A percentile compares a stretch with the other conserved stretches of the same genome.
These are phyloP conservation scores for Suhomyces bokatorum DNA, from an alignment of 1,139 yeast genomes.

Conservation along the genomic window DNA sequence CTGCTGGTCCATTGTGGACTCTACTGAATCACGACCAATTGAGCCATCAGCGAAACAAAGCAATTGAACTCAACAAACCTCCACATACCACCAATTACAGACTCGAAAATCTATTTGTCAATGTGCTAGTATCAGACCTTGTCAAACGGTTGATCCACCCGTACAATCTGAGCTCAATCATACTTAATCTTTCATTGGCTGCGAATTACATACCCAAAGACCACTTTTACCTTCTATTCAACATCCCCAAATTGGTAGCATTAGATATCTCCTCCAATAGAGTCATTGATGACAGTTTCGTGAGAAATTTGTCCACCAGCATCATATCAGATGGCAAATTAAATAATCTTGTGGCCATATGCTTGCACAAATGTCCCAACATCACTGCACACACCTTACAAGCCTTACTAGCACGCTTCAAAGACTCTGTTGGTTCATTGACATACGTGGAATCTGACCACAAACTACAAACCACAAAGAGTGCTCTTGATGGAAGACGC, in stretches of 20 bases:
- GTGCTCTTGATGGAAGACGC: conserved; percentile 6
- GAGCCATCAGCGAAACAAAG: conserved; percentile 9
- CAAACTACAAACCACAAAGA: conserved; percentile 9
- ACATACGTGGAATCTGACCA: conserved; percentile 30
- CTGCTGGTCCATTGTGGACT: not conserved
- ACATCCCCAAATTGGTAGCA: conserved; percentile 31
- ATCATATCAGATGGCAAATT: conserved; percentile 26
- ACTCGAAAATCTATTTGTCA: conserved; percentile 37
- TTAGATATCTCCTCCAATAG: conserved; percentile 34
- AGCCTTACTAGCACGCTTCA: conserved; percentile 18
- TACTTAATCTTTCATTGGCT: conserved; percentile 17
- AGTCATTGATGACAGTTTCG: conserved; percentile 33
- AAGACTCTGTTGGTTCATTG: conserved; percentile 17
- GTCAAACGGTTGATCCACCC: conserved; percentile 19
- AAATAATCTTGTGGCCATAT: conserved; percentile 25
- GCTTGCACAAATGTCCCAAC: conserved; percentile 28
- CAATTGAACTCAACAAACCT: conserved; percentile 10
- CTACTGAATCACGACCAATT: conserved; percentile 1
- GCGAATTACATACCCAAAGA: conserved; percentile 19
- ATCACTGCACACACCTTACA: conserved; percentile 24
- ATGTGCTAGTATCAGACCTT: conserved; percentile 26
- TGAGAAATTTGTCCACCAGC: conserved; percentile 27
- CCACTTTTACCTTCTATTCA: conserved; percentile 31
- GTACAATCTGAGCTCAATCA: conserved; percentile 19
- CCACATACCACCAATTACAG: conserved; percentile 19